Conservation (phyloP, 2,329 filamentous ascomycete species). For the Xylariales sp. region DNA sequence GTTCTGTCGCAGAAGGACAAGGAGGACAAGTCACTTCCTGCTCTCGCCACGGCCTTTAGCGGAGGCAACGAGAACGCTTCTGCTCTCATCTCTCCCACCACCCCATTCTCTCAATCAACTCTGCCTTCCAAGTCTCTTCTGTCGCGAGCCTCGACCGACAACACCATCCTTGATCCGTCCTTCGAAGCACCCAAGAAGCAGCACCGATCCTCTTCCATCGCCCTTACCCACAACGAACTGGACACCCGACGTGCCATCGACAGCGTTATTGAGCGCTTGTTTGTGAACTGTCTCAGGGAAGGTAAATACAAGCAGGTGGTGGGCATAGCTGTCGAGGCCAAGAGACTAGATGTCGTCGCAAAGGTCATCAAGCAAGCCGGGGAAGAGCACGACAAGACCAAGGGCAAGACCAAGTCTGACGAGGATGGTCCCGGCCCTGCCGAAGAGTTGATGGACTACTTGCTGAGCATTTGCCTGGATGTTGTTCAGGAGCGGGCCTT, state of each 20-base stretch:
- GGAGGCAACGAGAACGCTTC: constrained; percentile 61
- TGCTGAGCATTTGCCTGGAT: constrained; percentile 93
- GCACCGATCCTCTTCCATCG: constrained; percentile 54
- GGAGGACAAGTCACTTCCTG: constrained; percentile 48
- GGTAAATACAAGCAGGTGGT: constrained; percentile 93
- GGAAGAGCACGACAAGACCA: constrained; percentile 72
- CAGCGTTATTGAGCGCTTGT: constrained; percentile 79
- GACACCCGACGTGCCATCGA: constrained; percentile 77
- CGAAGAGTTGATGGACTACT: constrained; percentile 95
- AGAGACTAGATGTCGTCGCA: constrained; percentile 82
- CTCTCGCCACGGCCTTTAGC: constrained; percentile 76
- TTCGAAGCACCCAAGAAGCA: constrained; percentile 50
- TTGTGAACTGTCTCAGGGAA: constrained; percentile 81
- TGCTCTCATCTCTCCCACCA: constrained; percentile 78
- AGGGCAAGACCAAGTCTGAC: constrained; percentile 51
- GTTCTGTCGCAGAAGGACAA: constrained; percentile 32
- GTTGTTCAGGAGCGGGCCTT: constrained; percentile 90
- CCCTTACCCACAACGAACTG: constrained; percentile 58
- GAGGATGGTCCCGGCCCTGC: constrained; percentile 55
- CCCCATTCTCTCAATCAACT: constrained; percentile 90
- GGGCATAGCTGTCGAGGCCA: constrained; percentile 91
- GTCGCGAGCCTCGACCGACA: constrained; percentile 70
- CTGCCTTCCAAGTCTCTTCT: constrained; percentile 91
- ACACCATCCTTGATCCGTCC: constrained; percentile 55
- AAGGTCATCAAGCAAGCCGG: constrained; percentile 85